Conservation (phyloP, 2,329 filamentous ascomycete genomes). For the Beauveria bassiana region DNA sequence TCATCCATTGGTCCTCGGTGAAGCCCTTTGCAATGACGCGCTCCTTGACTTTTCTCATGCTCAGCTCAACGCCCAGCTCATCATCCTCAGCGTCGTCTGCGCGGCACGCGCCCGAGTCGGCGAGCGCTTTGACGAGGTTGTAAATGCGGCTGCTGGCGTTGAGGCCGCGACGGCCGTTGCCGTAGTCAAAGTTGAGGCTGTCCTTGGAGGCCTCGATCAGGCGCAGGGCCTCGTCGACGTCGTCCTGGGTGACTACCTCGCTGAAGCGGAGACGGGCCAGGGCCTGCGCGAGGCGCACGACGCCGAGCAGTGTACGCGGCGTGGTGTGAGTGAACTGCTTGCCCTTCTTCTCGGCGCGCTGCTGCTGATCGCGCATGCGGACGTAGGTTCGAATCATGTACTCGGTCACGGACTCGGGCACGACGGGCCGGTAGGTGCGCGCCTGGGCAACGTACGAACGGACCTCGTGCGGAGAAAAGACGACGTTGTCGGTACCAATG, state of each 20-base stretch:
- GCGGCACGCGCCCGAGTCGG: slow-evolving; percentile 77
- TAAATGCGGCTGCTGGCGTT: slow-evolving; percentile 88
- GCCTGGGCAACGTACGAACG: slow-evolving; percentile 94
- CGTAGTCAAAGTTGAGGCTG: slow-evolving; percentile 67
- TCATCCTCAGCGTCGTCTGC: slow-evolving; percentile 56
- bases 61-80: slow-evolving; percentile 59
- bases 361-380: slow-evolving; percentile 84
- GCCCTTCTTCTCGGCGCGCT: slow-evolving; percentile 82
- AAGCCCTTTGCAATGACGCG: slow-evolving; percentile 93
- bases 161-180: slow-evolving; percentile 53
- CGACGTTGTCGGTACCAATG: slow-evolving; percentile 48
- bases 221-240: slow-evolving; percentile 90
- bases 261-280: slow-evolving; percentile 87
- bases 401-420: slow-evolving; percentile 79
- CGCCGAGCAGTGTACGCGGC: slow-evolving; percentile 83
- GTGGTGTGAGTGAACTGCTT: slow-evolving; percentile 93
- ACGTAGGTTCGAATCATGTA: slow-evolving; percentile 98
- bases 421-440: slow-evolving; percentile 76
- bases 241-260: slow-evolving; percentile 75
- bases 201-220: slow-evolving; percentile 92
- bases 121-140: slow-evolving; percentile 82
- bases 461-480: slow-evolving; percentile 89
- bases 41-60: slow-evolving; percentile 81
- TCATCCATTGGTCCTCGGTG: slow-evolving; percentile 85
- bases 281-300: slow-evolving; percentile 88